A percentile compares a stretch with the other conserved stretches of the same genome.
These are phyloP conservation scores for Fremontodendron californicum DNA, from an alignment of 345 rosid species.

Conservation along the genomic window DNA sequence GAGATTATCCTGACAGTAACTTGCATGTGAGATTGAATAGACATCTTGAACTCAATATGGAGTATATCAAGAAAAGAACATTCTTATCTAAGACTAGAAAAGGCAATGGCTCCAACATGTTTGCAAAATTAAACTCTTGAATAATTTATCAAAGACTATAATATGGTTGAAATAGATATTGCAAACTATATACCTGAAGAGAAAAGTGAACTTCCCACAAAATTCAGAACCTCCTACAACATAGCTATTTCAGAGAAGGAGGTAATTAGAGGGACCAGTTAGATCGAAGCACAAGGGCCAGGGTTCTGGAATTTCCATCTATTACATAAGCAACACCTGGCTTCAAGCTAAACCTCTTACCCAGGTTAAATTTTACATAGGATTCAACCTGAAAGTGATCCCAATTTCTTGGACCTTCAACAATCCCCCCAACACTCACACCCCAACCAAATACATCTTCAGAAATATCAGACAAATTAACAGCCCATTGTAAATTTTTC, in stretches of 20 bases:
- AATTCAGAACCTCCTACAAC: neutral
- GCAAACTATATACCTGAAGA: neutral
- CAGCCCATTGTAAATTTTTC: slow-evolving; percentile 55
- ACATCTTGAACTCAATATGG: neutral
- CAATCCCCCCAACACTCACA: slow-evolving; percentile 49
- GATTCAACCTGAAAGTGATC: slow-evolving; percentile 63
- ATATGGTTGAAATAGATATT: neutral
- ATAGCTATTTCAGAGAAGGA: neutral
- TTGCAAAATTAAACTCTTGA: neutral
- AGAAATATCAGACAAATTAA: slow-evolving; percentile 47
- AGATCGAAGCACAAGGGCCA: slow-evolving; percentile 65
- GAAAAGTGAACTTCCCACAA: neutral
- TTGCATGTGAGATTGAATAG: neutral
- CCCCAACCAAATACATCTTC: slow-evolving; percentile 84
- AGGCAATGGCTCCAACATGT: neutral
- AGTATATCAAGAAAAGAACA: neutral
- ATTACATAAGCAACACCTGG: slow-evolving; percentile 63
- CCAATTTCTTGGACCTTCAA: slow-evolving; percentile 36
- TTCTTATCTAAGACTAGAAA: neutral
- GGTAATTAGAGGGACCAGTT: slow-evolving; percentile 58
- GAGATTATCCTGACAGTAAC: neutral
- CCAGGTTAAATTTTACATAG: slow-evolving; percentile 47
- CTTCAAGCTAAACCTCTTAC: slow-evolving; percentile 49
- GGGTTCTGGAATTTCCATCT: slow-evolving; percentile 43
- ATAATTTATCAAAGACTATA: neutral